Evolutionary conservation across 1,284 basidiomycete species (phyloP), one percentile per base, ranked within the genome.

Genomic region (Bjerkandera adusta): DNA sequence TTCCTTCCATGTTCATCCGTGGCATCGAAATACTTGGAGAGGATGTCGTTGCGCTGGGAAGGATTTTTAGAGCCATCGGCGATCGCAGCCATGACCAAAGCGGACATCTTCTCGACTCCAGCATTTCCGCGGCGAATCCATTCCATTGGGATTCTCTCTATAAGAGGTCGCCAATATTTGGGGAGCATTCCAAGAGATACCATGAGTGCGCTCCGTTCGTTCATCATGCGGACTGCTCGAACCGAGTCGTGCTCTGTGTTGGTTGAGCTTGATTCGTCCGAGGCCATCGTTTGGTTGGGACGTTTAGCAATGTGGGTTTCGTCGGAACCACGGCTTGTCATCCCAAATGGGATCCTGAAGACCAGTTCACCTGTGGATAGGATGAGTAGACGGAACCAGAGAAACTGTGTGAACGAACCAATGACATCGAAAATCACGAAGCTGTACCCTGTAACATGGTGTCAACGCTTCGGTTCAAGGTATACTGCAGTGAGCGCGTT

Each of bases 381-480:
- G 24, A 22, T 13, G n/a, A n/a, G n/a, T n/a, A n/a, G 24, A 25
- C 5, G 21, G 25, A 29, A 30, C 13, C 6, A 34, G 41, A 11
- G 22, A 18, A n/a, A 12, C 13, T 13, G 26, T 25, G 21, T 1
- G 10, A 22, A 24, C 39, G 32, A 53, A 73, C 76, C 79, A 42
- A 94, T 89, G 57, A 91, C 89, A 66, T 94, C 91, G 63, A 96
- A 96, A 0, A 89, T 89, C 37, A 94, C 83, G 62, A 86, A 87
- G 66, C 86, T 85, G 62, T 76, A 78, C 79, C 85, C 89, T 29
- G 85, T 84, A 20, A 89, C 65, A 57, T 75, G 81, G n/a, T n/a
- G n/a, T n/a, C 5, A 61, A 12, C 66, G 55, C 48, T 57, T 58
- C 1, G 21, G 36, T 38, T 22, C 3, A 51, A 4, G 1, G 20